A percentile compares a stretch with the other conserved stretches of the same genome.
Evolutionary conservation across 805 yeast genomes (phyloP).

Genomic region (Scheffersomyces ergatensis): DNA sequence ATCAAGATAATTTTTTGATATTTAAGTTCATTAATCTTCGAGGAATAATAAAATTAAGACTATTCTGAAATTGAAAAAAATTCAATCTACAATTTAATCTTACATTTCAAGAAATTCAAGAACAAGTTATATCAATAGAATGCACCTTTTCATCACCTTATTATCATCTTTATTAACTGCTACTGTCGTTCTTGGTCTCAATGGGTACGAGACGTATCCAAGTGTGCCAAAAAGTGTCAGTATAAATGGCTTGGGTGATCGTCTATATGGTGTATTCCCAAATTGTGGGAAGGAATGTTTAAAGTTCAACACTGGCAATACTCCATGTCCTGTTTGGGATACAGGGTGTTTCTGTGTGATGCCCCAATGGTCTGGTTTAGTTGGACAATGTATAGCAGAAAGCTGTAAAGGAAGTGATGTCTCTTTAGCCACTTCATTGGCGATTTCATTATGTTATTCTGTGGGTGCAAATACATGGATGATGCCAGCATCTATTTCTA

Average conservation of each 20-base stretch:
- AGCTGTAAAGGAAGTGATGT: constrained; percentile 36
- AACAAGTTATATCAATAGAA: not conserved
- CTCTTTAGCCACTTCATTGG: constrained; percentile 35
- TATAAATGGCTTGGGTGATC: constrained; percentile 49
- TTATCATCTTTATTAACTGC: too few relatives aligned
- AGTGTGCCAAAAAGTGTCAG: constrained; percentile 44
- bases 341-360: constrained; percentile 48
- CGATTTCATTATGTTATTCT: constrained; percentile 37
- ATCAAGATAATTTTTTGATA: not conserved
- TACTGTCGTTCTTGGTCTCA: constrained; percentile 2
- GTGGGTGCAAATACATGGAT: constrained; percentile 45
- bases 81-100: not conserved
- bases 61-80: not conserved
- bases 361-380: constrained; percentile 42
- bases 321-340: constrained; percentile 52
- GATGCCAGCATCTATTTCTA: constrained; percentile 29
- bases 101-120: not conserved
- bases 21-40: not conserved
- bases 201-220: constrained; percentile 40
- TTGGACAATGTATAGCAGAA: constrained; percentile 39
- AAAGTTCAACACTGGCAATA: constrained; percentile 27
- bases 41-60: not conserved
- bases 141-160: not conserved
- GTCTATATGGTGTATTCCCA: constrained; percentile 35
- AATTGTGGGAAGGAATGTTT: constrained; percentile 42